Percentiles rank a stretch among this genome's conserved stretches.
Evolutionary conservation across 2,329 filamentous ascomycete species (phyloP).

Genomic region (Xylaria sp.): DNA sequence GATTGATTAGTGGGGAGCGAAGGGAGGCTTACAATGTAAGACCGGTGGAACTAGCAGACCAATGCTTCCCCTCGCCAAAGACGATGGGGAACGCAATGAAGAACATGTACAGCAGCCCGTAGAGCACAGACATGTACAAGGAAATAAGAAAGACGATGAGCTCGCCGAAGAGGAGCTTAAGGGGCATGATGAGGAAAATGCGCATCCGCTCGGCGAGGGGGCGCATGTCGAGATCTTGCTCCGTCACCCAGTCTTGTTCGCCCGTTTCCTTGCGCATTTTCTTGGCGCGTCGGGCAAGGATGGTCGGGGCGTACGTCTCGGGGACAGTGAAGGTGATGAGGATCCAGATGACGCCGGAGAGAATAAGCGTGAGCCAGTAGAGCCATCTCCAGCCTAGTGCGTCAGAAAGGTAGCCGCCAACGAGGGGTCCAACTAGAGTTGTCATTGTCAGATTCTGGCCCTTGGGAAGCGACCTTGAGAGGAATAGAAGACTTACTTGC

Average conservation of each 20-base stretch:
- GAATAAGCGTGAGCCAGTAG: conserved; percentile 85
- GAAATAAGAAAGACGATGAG: conserved; percentile 85
- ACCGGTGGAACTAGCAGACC: conserved; percentile 73
- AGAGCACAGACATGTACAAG: conserved; percentile 84
- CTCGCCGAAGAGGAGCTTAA: conserved; percentile 84
- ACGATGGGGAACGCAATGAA: conserved; percentile 74
- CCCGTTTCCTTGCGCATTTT: conserved; percentile 74
- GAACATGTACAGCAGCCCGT: conserved; percentile 78
- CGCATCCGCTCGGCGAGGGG: conserved; percentile 71
- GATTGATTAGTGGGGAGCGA: too few species aligned
- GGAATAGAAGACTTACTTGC: conserved; percentile 58
- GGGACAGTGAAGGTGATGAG: conserved; percentile 87
- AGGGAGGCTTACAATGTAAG: conserved; percentile 68
- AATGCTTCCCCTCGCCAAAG: conserved; percentile 81
- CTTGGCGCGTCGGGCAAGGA: conserved; percentile 72
- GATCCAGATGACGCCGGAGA: conserved; percentile 71
- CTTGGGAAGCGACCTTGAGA: background rate
- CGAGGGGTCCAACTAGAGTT: conserved; percentile 67
- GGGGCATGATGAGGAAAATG: conserved; percentile 80
- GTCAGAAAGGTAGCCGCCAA: conserved; percentile 77
- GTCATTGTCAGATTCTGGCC: background rate
- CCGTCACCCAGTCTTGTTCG: conserved; percentile 72
- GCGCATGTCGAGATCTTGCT: conserved; percentile 77
- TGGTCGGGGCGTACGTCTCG: conserved; percentile 84
- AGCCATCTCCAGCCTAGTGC: conserved; percentile 79